Conservation (phyloP, 352 stramenopile species). For the Hyphochytrium catenoides region DNA sequence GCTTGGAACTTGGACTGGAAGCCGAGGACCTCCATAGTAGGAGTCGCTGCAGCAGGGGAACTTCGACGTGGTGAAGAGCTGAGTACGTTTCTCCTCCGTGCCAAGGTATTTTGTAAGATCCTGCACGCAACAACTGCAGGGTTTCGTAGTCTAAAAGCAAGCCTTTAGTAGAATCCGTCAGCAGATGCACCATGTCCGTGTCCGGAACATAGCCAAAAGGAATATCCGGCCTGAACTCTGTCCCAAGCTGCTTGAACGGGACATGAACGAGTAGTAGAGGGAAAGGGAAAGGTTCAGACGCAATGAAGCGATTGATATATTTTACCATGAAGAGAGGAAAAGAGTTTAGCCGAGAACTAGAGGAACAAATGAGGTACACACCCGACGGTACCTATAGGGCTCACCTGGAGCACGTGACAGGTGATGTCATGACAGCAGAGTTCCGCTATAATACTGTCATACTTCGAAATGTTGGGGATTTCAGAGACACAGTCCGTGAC, state of each 20-base stretch:
- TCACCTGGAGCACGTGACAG: conserved; percentile 39
- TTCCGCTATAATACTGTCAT: conserved; percentile 62
- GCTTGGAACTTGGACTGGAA: too few species aligned
- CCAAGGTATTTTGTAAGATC: too few species aligned
- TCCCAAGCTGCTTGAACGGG: conserved; percentile 13
- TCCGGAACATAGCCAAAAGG: conserved; percentile 62
- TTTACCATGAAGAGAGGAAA: too few species aligned
- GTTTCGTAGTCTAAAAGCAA: conserved; percentile 29
- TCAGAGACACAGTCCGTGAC: conserved; percentile 61
- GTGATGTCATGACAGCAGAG: conserved; percentile 61
- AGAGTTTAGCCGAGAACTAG: too few species aligned
- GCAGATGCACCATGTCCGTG: conserved; percentile 38
- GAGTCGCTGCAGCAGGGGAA: too few species aligned
- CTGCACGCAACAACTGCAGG: conserved; percentile 15
- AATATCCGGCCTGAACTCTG: conserved; percentile 23
- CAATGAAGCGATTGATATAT: too few species aligned
- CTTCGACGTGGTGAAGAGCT: too few species aligned
- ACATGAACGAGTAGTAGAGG: background rate
- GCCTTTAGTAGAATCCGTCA: conserved; percentile 36
- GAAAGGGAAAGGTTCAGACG: background rate
- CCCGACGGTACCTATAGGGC: too few species aligned
- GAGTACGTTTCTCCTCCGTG: too few species aligned
- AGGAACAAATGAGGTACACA: too few species aligned
- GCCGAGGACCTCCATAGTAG: too few species aligned
- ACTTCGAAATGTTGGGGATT: conserved; percentile 35